Evolutionary conservation across 2,329 filamentous ascomycete genomes (phyloP), one percentile per base, ranked within the genome.

Genomic region (Botryotinia globosa): DNA sequence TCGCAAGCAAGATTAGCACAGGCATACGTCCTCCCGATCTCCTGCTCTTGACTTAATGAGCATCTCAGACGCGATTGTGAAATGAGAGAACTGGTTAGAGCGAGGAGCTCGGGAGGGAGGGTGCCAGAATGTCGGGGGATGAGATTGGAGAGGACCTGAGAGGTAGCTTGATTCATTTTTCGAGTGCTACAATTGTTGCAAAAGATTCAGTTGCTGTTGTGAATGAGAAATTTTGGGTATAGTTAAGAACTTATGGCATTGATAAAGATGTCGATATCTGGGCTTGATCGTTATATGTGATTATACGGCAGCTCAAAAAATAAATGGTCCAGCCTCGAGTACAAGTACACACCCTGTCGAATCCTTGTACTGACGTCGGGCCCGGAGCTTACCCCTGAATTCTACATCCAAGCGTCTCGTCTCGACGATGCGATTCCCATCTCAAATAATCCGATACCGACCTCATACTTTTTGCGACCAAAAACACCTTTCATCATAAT

Each of bases 1-100:
- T 95, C 93, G 80, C 94, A 98, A 32, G 96, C 96, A 74, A 99
- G 88, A 82, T 97, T 91, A 22, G 93, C 92, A 81, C 94, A 97
- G 6, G 91, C 92, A 81, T 96, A 96, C 7, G 88, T 87, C 32
- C 94, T 88, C n/a, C 91, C 93, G 76, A 96, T 90, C 81, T 98
- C 94, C 81, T 97, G 94, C 72, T 97, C 93, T 4, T 90, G 87
- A 80, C 94, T 97, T 70, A 98, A 85, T 79, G 89, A 90, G 67
- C 93, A 93, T 78, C 90, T 90, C 79, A 90, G 89, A 48, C 93
- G 89, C 20, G 94, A 97, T 81, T 96, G 94, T 2, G 92, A 90
- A 62, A 97, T 87, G 10, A 97, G 85, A 14, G 91, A 93, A 69
- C 87, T 85, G 1, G 93, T 90, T 16, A 94, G 86, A 73, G 92